Base-by-base conservation (phyloP, 441 rosid species). In the Macaranga tanarius region DNA sequence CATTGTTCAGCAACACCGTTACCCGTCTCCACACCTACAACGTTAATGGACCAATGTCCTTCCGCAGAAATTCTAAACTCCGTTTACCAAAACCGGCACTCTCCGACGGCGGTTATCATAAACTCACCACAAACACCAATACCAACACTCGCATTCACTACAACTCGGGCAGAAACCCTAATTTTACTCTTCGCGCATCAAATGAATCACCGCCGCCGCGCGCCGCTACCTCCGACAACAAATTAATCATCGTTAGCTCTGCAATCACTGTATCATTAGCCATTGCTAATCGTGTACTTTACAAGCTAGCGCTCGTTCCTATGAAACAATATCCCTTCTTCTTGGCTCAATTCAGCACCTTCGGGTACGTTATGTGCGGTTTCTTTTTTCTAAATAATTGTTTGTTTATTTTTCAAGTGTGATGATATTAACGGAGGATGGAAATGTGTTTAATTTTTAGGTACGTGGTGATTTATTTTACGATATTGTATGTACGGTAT, bases 241-340 rank as follows among this genome's bases (percentile, higher is more conserved):
- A 80, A 47, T 70, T 79, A 28, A 79, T 88, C 74, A 38, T 83
- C 42, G 19, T 71, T 20, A 70, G 79, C 84, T 87, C 95, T 12
- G 86, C 84, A 9, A 45, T 81, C 65, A 79, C 95, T 4, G 77
- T 89, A 3, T 34, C 76, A 1, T 75, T 91, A 20, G 96, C 95
- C 19, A 75, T 91, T 15, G 92, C 92, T 6, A 90, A 93, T 83
- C 96, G 98, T 44, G 97, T 93, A 69, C 92, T 93, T 10, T 89
- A 93, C 86, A 93, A 91, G 87, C 93, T 93, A 70, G 98, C 97
- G 0, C 90, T 93, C 69, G 97, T 93, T 78, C 97, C 98, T 23
- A 85, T 93, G 95, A 91, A 88, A 77, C 83, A 80, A 52, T 92
- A 86, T 80, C 97, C 97, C 13, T 93, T 93, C 83, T 93, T 91